Conservation (phyloP, 2,329 filamentous ascomycete genomes). For the Arthroderma sp. region DNA sequence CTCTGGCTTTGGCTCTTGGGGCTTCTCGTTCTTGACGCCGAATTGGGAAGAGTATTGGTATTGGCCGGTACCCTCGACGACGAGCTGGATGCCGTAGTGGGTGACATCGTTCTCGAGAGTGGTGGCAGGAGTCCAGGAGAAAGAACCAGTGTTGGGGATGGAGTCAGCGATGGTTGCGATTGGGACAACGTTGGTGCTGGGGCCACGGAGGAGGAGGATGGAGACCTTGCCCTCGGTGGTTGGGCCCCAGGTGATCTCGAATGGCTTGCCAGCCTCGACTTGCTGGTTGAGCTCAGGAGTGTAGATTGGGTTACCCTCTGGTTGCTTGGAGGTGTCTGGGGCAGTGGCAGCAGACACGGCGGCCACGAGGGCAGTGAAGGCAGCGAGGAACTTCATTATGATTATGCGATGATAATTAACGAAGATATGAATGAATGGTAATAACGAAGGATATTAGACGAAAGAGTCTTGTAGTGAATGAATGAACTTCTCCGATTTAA, state of each 20-base stretch:
- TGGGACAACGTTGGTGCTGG: constrained; percentile 40
- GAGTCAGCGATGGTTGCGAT: constrained; percentile 39
- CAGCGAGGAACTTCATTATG: constrained; percentile 28
- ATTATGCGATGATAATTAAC: constrained; percentile 2
- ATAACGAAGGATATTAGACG: too few species aligned
- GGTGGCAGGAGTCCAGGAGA: constrained; percentile 41
- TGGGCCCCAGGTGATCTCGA: constrained; percentile 45
- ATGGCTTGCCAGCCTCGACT: constrained; percentile 43
- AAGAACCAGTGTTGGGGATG: constrained; percentile 44
- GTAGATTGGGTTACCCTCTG: constrained; percentile 42
- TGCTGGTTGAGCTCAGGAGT: constrained; percentile 38
- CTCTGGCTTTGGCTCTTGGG: constrained; percentile 4
- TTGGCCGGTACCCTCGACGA: constrained; percentile 45
- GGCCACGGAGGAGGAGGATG: constrained; percentile 48
- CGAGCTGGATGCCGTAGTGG: constrained; percentile 49
- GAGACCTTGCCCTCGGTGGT: constrained; percentile 32
- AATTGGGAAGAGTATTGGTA: constrained; percentile 53
- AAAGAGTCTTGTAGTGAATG: not conserved
- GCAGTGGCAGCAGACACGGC: constrained; percentile 24
- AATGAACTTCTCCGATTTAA: constrained; percentile 6
- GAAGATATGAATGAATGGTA: not conserved
- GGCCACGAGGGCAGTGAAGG: constrained; percentile 27
- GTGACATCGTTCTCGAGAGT: constrained; percentile 35
- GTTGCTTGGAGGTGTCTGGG: constrained; percentile 23
- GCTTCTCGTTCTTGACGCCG: constrained; percentile 35